Evolutionary conservation across 2,329 filamentous ascomycete genomes (phyloP).

Genomic region (Ascocoryne sarcoides): DNA sequence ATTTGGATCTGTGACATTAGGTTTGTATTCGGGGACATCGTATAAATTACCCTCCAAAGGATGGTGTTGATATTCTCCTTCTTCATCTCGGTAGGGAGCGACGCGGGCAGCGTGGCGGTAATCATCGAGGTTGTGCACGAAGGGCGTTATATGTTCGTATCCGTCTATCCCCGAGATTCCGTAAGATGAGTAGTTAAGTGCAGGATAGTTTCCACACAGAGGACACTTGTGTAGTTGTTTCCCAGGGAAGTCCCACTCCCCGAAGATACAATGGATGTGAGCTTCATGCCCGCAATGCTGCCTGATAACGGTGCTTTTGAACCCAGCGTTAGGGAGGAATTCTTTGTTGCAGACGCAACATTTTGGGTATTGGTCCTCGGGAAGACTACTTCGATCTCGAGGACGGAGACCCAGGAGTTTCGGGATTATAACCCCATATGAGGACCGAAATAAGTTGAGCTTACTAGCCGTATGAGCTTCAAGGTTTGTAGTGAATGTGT

Average conservation of each 20-base stretch:
- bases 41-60: neutral
- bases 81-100: neutral
- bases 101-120: neutral
- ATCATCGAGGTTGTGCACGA: neutral
- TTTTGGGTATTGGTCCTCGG: neutral
- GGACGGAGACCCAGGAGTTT: neutral
- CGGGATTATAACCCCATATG: neutral
- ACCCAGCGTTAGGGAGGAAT: neutral
- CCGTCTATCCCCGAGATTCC: too few relatives aligned
- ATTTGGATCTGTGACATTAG: too few relatives aligned
- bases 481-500: neutral
- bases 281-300: neutral
- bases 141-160: too few relatives aligned
- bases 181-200: too few relatives aligned
- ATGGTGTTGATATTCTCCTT: neutral
- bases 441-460: neutral
- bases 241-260: neutral
- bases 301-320: neutral
- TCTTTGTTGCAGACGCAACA: neutral
- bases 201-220: too few relatives aligned
- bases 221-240: constrained; percentile 5
- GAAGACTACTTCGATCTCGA: neutral
- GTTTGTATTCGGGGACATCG: neutral
- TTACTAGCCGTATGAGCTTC: neutral
- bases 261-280: neutral